These are phyloP conservation scores for Barnettozyma populi DNA, from an alignment of 805 yeast genomes.

Conservation along the genomic window DNA sequence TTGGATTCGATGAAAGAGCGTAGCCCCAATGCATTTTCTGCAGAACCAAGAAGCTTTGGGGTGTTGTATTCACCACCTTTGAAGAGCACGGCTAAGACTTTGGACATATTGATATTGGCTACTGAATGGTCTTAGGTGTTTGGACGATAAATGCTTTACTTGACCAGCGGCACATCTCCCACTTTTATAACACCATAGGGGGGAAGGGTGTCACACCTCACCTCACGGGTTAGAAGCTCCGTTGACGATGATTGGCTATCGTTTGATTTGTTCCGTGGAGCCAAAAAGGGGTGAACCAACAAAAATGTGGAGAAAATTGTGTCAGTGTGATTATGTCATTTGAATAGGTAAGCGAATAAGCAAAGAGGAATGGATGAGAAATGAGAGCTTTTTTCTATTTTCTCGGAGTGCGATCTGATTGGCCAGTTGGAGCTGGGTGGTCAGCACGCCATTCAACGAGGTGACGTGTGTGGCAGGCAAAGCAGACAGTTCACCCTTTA, in stretches of 20 bases:
- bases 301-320: not conserved
- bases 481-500: not conserved
- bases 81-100: constrained; percentile 27
- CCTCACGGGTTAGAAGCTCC: not conserved
- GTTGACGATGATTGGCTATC: not conserved
- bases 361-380: no score
- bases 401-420: constrained; percentile 1
- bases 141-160: no score
- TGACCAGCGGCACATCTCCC: not conserved
- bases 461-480: no score
- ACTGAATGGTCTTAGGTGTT: no score
- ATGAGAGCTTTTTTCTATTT: not conserved
- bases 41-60: constrained; percentile 56
- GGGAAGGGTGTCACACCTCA: not conserved
- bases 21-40: constrained; percentile 73
- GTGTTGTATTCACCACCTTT: constrained; percentile 28
- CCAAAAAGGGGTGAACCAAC: not conserved
- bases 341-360: no score
- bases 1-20: constrained; percentile 54
- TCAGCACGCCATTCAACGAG: no score
- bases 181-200: not conserved
- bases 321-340: not conserved
- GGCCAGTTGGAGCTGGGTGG: not conserved
- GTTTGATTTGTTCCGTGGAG: constrained; percentile 1
- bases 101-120: constrained; percentile 2